A percentile compares a stretch with the other conserved stretches of the same genome.
phyloP scores from a whole-genome alignment of 129 eudicot genomes.

The Arctium lappa region DNA sequence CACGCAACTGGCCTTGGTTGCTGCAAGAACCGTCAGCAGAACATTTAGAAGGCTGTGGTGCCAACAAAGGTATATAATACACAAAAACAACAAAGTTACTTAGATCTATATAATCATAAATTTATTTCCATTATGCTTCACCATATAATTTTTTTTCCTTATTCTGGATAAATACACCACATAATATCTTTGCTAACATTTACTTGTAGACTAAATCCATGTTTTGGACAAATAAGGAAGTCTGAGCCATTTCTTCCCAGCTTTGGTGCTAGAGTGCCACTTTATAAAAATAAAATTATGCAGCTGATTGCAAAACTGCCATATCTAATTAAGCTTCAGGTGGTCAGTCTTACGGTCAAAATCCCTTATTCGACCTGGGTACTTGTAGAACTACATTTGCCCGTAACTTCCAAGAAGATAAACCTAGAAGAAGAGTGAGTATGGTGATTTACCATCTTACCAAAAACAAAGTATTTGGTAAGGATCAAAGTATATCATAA shows the following conservation, averaged over 20 bases:
- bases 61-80: neutral
- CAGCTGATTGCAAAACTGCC: neutral
- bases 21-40: slow-evolving; percentile 42
- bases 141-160: neutral
- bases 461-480: too few relatives aligned
- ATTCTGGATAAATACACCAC: neutral
- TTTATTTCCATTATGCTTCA: neutral
- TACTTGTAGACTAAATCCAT: neutral
- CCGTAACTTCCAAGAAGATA: neutral
- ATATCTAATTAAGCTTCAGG: neutral
- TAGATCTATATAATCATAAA: neutral
- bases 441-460: too few relatives aligned
- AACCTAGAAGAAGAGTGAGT: too few relatives aligned
- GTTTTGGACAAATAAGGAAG: neutral
- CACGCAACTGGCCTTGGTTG: slow-evolving; percentile 85
- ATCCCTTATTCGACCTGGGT: neutral
- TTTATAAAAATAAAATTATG: neutral
- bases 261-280: neutral
- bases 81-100: slow-evolving; percentile 1
- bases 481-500: too few relatives aligned
- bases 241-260: too few relatives aligned
- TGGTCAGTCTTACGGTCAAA: neutral
- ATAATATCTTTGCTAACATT: neutral
- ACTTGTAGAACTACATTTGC: neutral
- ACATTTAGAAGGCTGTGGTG: slow-evolving; percentile 11